Evolutionary conservation across 192 early-diverging fungal species (phyloP).

Genomic region (Coemansia sp.): DNA sequence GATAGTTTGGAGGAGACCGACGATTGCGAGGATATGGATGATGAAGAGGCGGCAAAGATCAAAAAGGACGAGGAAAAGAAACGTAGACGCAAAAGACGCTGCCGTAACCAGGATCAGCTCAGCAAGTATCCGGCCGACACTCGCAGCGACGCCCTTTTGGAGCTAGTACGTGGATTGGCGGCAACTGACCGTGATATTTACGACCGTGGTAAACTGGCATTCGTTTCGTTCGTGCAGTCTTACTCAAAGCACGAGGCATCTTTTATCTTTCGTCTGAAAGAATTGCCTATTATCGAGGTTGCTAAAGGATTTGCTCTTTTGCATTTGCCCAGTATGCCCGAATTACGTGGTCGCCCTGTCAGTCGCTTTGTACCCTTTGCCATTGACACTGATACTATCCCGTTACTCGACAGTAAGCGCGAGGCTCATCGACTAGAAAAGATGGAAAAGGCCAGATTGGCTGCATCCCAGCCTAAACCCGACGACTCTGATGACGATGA

Average conservation of each 20-base stretch:
- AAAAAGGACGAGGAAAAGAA: conserved; percentile 3
- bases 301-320: conserved; percentile 80
- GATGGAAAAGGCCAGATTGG: conserved; percentile 46
- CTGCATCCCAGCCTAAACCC: not conserved
- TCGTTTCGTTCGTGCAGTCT: conserved; percentile 86
- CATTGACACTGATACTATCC: conserved; percentile 49
- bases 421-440: conserved; percentile 52
- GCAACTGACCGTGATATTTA: conserved; percentile 74
- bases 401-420: conserved; percentile 37
- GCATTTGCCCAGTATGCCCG: conserved; percentile 92
- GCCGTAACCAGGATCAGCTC: conserved; percentile 1
- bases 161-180: conserved; percentile 57
- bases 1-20: conserved; percentile 1
- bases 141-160: conserved; percentile 55
- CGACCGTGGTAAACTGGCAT: conserved; percentile 78
- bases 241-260: conserved; percentile 93
- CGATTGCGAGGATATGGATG: conserved; percentile 5
- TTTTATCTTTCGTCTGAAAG: conserved; percentile 87
- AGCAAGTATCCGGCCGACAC: conserved; percentile 46
- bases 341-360: conserved; percentile 58
- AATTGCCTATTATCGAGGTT: conserved; percentile 76
- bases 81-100: not conserved
- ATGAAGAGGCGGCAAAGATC: conserved; percentile 7
- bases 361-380: conserved; percentile 29
- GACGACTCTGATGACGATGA: not conserved